Conservation (phyloP, 306 rosid genomes). For the Begonia loranthoides region DNA sequence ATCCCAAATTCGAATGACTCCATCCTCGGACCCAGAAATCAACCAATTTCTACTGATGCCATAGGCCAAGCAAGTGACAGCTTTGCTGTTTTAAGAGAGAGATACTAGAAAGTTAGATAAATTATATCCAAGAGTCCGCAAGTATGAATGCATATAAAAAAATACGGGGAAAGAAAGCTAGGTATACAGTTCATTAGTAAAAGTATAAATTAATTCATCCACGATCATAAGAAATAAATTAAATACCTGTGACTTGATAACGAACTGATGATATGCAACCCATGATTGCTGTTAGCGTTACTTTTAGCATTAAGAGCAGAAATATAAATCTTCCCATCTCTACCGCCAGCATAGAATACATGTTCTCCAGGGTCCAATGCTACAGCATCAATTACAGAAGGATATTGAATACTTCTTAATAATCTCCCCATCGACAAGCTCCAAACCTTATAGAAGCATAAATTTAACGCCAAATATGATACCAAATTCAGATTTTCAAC, state of each 20-base stretch:
- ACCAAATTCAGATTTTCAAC: too few species aligned
- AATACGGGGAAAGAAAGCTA: background rate
- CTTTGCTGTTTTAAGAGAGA: slow-evolving; percentile 33
- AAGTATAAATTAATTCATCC: background rate
- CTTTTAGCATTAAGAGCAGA: slow-evolving; percentile 50
- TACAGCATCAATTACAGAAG: slow-evolving; percentile 43
- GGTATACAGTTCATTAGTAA: too few species aligned
- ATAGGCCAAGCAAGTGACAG: slow-evolving; percentile 54
- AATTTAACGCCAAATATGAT: too few species aligned
- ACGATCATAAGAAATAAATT: background rate
- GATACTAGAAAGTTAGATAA: background rate
- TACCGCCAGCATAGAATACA: slow-evolving; percentile 59
- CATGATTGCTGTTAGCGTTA: slow-evolving; percentile 25
- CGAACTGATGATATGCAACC: slow-evolving; percentile 45
- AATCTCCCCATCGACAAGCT: slow-evolving; percentile 54
- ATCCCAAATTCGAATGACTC: slow-evolving; percentile 64
- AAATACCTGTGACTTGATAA: slow-evolving; percentile 63
- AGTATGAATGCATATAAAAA: background rate
- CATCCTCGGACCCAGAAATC: slow-evolving; percentile 78
- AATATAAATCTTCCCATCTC: slow-evolving; percentile 59
- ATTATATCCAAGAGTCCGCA: background rate
- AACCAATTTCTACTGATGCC: slow-evolving; percentile 27
- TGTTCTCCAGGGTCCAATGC: slow-evolving; percentile 69
- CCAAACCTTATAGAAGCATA: slow-evolving; percentile 42
- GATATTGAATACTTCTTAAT: slow-evolving; percentile 53